A percentile compares a stretch with the other conserved stretches of the same genome.
These are phyloP conservation scores for Colletotrichum musae DNA, from an alignment of 2,329 filamentous ascomycete species.

Conservation along the genomic window DNA sequence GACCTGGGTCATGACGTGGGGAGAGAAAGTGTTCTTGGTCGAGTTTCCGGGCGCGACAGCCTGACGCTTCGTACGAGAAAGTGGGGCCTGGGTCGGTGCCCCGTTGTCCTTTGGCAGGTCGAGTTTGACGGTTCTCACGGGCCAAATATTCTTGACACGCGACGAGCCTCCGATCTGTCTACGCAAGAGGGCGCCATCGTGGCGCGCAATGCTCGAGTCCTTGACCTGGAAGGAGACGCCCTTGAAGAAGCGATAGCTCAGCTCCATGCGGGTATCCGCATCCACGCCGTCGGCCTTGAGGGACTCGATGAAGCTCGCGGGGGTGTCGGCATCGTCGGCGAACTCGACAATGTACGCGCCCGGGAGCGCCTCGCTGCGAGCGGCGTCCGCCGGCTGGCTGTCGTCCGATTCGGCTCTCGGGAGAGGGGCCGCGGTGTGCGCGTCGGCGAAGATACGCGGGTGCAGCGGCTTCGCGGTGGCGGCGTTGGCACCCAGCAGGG, in stretches of 20 bases:
- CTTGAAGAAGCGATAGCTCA: conserved; percentile 46
- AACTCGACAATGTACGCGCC: conserved; percentile 48
- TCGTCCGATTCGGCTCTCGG: background rate
- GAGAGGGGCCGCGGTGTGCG: background rate
- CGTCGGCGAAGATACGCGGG: conserved; percentile 14
- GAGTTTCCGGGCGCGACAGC: conserved; percentile 3
- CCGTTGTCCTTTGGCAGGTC: conserved; percentile 39
- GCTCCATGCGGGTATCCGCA: conserved; percentile 42
- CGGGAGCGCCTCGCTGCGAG: conserved; percentile 27
- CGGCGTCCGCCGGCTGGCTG: background rate
- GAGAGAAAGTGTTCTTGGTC: conserved; percentile 29
- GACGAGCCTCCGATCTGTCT: conserved; percentile 44
- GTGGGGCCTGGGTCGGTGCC: conserved; percentile 9
- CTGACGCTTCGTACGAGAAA: conserved; percentile 24
- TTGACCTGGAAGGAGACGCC: conserved; percentile 46
- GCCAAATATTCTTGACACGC: conserved; percentile 49
- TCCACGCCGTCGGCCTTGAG: conserved; percentile 40
- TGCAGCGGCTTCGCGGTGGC: conserved; percentile 22
- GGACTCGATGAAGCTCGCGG: conserved; percentile 37
- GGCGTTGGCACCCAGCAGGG: conserved; percentile 18
- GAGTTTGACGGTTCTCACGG: conserved; percentile 44
- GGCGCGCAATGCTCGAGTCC: conserved; percentile 44
- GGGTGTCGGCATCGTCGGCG: conserved; percentile 37
- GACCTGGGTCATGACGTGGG: conserved; percentile 48
- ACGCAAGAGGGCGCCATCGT: conserved; percentile 34